A percentile compares a stretch with the other conserved stretches of the same genome.
Conservation (phyloP, 805 yeast genomes). For the Groenewaldozyma tartarivorans region DNA sequence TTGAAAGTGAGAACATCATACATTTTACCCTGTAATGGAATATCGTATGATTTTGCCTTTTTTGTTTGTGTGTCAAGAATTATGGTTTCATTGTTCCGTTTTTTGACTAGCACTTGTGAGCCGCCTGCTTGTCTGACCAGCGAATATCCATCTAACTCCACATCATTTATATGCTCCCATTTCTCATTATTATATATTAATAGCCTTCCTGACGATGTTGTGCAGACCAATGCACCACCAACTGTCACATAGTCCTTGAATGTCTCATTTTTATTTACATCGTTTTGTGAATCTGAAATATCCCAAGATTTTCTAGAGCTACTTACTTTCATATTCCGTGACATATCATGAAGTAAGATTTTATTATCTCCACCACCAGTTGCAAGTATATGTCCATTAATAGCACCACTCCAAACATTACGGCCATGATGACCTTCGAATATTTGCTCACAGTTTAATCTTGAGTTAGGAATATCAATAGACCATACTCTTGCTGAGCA, state of each 20-base stretch:
- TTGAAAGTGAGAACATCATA: constrained; percentile 19
- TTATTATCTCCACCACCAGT: constrained; percentile 96
- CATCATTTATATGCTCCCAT: constrained; percentile 10
- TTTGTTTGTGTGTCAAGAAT: constrained; percentile 16
- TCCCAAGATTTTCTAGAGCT: neutral
- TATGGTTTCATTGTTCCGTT: constrained; percentile 25
- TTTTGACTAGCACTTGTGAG: constrained; percentile 34
- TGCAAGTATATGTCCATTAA: constrained; percentile 51
- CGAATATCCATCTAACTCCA: constrained; percentile 12
- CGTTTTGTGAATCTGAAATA: neutral
- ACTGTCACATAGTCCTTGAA: constrained; percentile 53
- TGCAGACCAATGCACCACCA: constrained; percentile 33
- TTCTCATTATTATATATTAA: constrained; percentile 24
- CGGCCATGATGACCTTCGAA: constrained; percentile 74
- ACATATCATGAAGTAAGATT: constrained; percentile 48
- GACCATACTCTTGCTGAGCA: constrained; percentile 77
- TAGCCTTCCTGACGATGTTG: constrained; percentile 56
- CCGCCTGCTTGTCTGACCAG: constrained; percentile 31
- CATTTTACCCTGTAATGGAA: constrained; percentile 29
- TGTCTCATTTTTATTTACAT: constrained; percentile 36
- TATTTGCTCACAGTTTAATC: constrained; percentile 35
- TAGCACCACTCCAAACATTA: constrained; percentile 66
- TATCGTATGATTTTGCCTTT: constrained; percentile 12
- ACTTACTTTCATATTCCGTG: neutral
- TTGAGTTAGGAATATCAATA: constrained; percentile 23